Evolutionary conservation across 192 early-diverging fungal genomes (phyloP).

Genomic region (Coemansia erecta): DNA sequence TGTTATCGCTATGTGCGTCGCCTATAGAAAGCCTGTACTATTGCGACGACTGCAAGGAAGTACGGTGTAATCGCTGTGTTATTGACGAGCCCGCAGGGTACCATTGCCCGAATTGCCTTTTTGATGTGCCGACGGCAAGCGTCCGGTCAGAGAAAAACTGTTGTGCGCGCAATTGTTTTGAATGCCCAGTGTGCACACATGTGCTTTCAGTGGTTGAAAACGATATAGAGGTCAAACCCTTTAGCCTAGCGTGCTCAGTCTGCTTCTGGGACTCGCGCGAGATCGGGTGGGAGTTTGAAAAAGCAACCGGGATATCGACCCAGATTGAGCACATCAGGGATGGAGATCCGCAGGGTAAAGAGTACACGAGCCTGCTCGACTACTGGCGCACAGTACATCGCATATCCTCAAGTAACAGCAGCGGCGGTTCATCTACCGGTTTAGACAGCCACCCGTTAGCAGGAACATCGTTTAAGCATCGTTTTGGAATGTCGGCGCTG

Average conservation of each 20-base stretch:
- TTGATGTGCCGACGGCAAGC: constrained; percentile 93
- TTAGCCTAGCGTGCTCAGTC: constrained; percentile 77
- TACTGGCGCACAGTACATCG: constrained; percentile 80
- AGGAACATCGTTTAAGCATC: constrained; percentile 21
- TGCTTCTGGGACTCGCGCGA: constrained; percentile 94
- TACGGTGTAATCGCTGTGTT: constrained; percentile 80
- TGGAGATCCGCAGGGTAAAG: constrained; percentile 62
- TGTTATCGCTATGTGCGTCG: constrained; percentile 40
- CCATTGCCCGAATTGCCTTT: constrained; percentile 95
- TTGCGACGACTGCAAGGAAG: constrained; percentile 81
- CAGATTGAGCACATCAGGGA: constrained; percentile 84
- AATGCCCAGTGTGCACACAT: constrained; percentile 85
- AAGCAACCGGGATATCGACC: constrained; percentile 86
- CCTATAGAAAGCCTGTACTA: constrained; percentile 76
- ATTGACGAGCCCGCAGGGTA: constrained; percentile 84
- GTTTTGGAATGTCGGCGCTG: constrained; percentile 11
- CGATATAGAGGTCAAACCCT: constrained; percentile 47
- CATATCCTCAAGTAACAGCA: constrained; percentile 21
- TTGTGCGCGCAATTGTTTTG: constrained; percentile 91
- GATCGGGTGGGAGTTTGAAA: constrained; percentile 89
- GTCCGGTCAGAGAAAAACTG: constrained; percentile 95
- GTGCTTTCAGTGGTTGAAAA: constrained; percentile 71
- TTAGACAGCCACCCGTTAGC: neutral
- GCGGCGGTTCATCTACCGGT: neutral
- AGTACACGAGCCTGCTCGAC: constrained; percentile 81